Evolutionary conservation across 1,139 yeast species (phyloP).

Genomic region (Scheffersomyces insectosa): DNA sequence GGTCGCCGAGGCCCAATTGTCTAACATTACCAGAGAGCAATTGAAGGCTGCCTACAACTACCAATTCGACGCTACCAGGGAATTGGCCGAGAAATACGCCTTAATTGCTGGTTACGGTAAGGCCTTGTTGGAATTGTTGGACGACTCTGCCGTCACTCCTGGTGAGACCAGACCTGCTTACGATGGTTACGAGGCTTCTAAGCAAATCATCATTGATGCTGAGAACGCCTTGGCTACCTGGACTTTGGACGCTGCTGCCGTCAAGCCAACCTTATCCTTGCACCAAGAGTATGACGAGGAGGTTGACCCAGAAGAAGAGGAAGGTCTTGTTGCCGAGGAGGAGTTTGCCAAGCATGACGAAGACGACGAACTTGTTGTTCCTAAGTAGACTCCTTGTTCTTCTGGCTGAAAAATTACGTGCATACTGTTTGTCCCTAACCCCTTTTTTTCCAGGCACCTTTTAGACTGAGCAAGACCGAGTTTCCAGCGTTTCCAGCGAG

Average conservation of each 20-base stretch:
- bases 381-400: constrained; percentile 6
- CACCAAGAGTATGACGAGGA: constrained; percentile 75
- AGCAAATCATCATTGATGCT: constrained; percentile 96
- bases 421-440: too few relatives aligned
- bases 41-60: constrained; percentile 96
- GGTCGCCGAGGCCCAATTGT: constrained; percentile 98
- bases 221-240: constrained; percentile 94
- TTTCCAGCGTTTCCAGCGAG: too few relatives aligned
- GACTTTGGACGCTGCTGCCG: constrained; percentile 95
- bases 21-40: constrained; percentile 97
- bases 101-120: constrained; percentile 98
- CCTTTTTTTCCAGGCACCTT: too few relatives aligned
- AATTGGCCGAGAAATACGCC: constrained; percentile 94
- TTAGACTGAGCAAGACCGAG: too few relatives aligned
- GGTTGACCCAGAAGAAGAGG: constrained; percentile 47
- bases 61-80: constrained; percentile 95
- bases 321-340: constrained; percentile 47
- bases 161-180: constrained; percentile 99
- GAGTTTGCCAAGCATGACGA: constrained; percentile 46
- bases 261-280: constrained; percentile 89
- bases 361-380: constrained; percentile 12
- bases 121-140: constrained; percentile 92
- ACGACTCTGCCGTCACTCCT: constrained; percentile 96
- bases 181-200: constrained; percentile 97
- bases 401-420: too few relatives aligned